phyloP scores from a whole-genome alignment of 805 yeast species.

The Yamadazyma tumulicola region DNA sequence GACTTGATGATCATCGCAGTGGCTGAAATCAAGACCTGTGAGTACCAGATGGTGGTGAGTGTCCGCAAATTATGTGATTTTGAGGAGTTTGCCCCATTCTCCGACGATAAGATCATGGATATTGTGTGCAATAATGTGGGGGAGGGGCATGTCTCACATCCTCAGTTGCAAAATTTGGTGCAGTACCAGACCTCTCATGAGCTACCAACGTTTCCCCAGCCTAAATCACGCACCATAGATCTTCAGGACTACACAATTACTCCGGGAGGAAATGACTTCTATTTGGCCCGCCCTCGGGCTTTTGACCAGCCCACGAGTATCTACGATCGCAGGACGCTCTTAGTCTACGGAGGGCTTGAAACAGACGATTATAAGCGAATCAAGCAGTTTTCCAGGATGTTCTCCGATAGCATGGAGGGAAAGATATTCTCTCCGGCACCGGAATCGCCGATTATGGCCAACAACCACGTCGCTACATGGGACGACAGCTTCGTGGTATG shows the following conservation, averaged over 20 bases:
- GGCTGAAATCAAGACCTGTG: conserved; percentile 54
- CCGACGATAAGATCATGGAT: conserved; percentile 20
- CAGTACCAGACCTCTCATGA: not conserved
- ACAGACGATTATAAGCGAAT: conserved; percentile 5
- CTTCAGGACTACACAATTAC: conserved; percentile 21
- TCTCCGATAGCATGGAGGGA: conserved; percentile 19
- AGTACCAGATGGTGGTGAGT: conserved; percentile 49
- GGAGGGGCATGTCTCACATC: conserved; percentile 20
- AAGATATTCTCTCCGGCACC: conserved; percentile 25
- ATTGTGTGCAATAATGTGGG: conserved; percentile 21
- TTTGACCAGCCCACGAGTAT: conserved; percentile 1
- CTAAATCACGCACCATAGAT: conserved; percentile 22
- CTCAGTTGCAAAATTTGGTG: too few species aligned
- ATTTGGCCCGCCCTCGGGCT: conserved; percentile 16
- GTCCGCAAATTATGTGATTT: conserved; percentile 48
- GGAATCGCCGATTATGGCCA: not conserved
- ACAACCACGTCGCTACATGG: conserved; percentile 18
- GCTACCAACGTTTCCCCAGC: conserved; percentile 20
- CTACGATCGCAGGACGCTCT: conserved; percentile 11
- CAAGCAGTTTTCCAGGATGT: conserved; percentile 17
- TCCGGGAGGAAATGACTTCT: conserved; percentile 33
- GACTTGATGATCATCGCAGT: conserved; percentile 34
- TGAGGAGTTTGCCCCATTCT: conserved; percentile 29
- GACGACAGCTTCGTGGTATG: conserved; percentile 29
- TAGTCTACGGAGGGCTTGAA: conserved; percentile 6